A percentile compares a stretch with the other conserved stretches of the same genome.
Conservation (phyloP, 805 yeast genomes). For the Metschnikowia vanudenii region DNA sequence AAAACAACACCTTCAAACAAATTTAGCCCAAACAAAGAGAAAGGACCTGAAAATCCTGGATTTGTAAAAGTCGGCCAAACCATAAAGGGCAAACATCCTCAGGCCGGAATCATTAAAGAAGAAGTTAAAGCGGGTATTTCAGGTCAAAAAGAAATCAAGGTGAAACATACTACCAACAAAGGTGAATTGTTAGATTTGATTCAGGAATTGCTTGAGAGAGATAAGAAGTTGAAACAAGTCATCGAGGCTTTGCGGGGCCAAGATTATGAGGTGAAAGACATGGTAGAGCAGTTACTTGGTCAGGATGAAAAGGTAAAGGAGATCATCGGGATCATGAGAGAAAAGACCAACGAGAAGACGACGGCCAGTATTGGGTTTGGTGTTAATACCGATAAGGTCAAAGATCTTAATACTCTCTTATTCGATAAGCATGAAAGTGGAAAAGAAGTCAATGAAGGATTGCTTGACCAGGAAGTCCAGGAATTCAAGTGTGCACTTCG, state of each 20-base stretch:
- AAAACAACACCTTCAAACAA: no score
- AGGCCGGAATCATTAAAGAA: no score
- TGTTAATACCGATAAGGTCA: neutral
- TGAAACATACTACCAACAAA: neutral
- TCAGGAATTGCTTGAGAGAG: neutral
- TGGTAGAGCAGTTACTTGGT: neutral
- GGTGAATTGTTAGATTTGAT: neutral
- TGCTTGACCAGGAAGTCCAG: neutral
- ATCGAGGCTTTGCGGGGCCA: neutral
- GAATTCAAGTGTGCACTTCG: neutral
- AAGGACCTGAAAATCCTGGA: no score
- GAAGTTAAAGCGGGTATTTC: no score
- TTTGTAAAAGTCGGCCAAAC: no score
- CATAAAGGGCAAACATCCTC: no score
- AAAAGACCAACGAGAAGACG: neutral
- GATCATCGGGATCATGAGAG: neutral
- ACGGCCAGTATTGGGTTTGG: neutral
- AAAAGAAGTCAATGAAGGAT: slow-evolving; percentile 3
- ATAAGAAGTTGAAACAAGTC: neutral
- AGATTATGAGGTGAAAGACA: neutral
- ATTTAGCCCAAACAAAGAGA: no score
- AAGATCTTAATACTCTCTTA: neutral
- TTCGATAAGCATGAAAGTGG: neutral
- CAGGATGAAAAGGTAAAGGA: neutral
- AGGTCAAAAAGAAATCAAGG: no score